Percentiles rank a stretch among this genome's conserved stretches.
Conservation (phyloP, 768 basidiomycete species). For the Mycena haematopus region DNA sequence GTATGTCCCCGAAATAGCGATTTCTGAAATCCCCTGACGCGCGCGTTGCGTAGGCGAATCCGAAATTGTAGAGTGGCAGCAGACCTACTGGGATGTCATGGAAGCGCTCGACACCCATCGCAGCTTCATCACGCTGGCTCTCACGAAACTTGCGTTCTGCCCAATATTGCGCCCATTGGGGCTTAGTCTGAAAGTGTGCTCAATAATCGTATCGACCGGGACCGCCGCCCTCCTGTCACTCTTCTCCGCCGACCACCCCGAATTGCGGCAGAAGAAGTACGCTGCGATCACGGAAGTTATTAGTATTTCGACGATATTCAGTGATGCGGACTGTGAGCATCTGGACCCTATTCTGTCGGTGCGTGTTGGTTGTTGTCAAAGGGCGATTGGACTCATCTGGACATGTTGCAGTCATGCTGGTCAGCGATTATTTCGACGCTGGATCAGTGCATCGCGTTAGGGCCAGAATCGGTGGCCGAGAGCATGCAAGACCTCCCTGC, state of each 20-base stretch:
- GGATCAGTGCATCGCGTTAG: not conserved
- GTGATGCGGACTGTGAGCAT: conserved; percentile 8
- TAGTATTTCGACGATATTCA: conserved; percentile 13
- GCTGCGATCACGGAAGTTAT: conserved; percentile 9
- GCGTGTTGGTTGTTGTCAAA: not conserved
- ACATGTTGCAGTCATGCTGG: conserved; percentile 15
- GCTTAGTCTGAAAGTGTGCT: conserved; percentile 12
- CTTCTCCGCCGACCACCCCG: conserved; percentile 14
- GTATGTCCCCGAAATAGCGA: conserved; percentile 1
- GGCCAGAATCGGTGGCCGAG: not conserved
- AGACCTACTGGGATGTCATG: conserved; percentile 18
- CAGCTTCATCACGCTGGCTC: conserved; percentile 11
- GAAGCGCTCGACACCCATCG: conserved; percentile 23
- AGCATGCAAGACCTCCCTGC: conserved; percentile 2
- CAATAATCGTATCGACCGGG: conserved; percentile 11
- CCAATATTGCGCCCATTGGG: not conserved
- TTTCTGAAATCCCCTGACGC: not conserved
- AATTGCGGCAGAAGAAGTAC: conserved; percentile 11
- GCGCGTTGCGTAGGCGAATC: not conserved
- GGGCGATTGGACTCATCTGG: not conserved
- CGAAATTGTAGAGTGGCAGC: conserved; percentile 11
- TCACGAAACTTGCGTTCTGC: conserved; percentile 20
- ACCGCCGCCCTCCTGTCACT: conserved; percentile 39
- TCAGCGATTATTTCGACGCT: conserved; percentile 1
- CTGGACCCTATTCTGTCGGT: conserved; percentile 17